Conservation (phyloP, 306 rosid genomes). For the Pachyrhizus erosus region DNA sequence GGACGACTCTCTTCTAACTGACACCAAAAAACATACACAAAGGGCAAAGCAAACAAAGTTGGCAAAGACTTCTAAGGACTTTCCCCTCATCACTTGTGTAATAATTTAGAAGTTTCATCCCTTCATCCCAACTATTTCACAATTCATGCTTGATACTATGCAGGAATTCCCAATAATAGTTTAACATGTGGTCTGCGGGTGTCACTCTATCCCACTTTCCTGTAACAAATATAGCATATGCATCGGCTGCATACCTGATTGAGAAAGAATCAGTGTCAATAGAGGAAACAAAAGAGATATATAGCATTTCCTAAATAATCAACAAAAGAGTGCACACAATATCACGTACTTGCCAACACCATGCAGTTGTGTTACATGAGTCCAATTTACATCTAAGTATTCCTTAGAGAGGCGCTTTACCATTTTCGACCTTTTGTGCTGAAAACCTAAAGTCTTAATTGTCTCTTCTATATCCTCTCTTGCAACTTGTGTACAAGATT, state of each 20-base stretch:
- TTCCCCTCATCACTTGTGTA: not conserved
- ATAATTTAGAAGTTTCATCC: not conserved
- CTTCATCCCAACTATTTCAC: not conserved
- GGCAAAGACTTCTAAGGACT: not conserved
- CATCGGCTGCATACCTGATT: constrained; percentile 73
- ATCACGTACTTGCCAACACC: constrained; percentile 78
- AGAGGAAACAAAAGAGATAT: too few species aligned
- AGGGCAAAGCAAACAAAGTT: not conserved
- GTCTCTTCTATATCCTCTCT: constrained; percentile 50
- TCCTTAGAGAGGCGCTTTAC: constrained; percentile 64
- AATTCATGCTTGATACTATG: not conserved
- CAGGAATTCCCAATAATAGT: constrained; percentile 63
- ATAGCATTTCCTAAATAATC: not conserved
- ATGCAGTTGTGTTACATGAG: constrained; percentile 69
- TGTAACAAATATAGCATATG: constrained; percentile 67
- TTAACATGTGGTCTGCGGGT: constrained; percentile 57
- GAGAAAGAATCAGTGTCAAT: not conserved
- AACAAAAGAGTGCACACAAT: not conserved
- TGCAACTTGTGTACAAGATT: constrained; percentile 57
- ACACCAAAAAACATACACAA: not conserved
- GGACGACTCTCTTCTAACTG: not conserved
- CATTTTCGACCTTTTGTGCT: constrained; percentile 56
- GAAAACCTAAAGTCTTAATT: constrained; percentile 64
- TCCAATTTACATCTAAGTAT: constrained; percentile 70
- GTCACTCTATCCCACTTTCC: constrained; percentile 59